phyloP scores from a whole-genome alignment of 1,139 yeast genomes.

The Suhomyces guaymorum region DNA sequence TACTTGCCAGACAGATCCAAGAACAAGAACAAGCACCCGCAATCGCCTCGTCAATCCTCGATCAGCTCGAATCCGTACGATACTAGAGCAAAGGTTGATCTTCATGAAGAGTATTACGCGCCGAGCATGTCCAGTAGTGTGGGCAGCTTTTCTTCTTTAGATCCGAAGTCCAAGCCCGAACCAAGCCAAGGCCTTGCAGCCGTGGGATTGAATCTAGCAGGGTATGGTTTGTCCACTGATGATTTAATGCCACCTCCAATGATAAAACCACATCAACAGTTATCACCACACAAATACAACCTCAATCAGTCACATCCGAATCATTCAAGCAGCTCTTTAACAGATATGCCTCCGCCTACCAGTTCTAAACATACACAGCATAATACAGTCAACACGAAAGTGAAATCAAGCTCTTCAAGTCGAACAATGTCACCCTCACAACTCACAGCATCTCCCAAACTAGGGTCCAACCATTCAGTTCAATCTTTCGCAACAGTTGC shows the following conservation, averaged over 20 bases:
- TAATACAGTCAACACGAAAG: slow-evolving; percentile 7
- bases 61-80: slow-evolving; percentile 14
- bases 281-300: slow-evolving; percentile 6
- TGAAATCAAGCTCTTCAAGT: slow-evolving; percentile 9
- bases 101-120: slow-evolving; percentile 3
- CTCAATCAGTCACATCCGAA: slow-evolving; percentile 8
- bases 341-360: slow-evolving; percentile 10
- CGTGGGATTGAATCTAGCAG: slow-evolving; percentile 26
- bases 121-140: slow-evolving; percentile 11
- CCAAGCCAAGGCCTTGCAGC: slow-evolving; percentile 16
- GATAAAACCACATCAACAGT: slow-evolving; percentile 10
- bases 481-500: slow-evolving; percentile 38
- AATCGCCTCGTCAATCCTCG: slow-evolving; percentile 20
- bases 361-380: slow-evolving; percentile 3
- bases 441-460: slow-evolving; percentile 8
- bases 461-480: slow-evolving; percentile 21
- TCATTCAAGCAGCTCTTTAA: slow-evolving; percentile 18
- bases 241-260: slow-evolving; percentile 29
- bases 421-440: slow-evolving; percentile 11
- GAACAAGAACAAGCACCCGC: slow-evolving; percentile 7
- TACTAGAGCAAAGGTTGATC: not conserved
- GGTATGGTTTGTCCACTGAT: slow-evolving; percentile 30
- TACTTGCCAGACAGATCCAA: slow-evolving; percentile 31
- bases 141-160: slow-evolving; percentile 27
- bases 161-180: slow-evolving; percentile 26